Percentiles rank a stretch among this genome's conserved stretches.
Conservation (phyloP, 805 yeast species). For the Starmerella potacharoeniae region DNA sequence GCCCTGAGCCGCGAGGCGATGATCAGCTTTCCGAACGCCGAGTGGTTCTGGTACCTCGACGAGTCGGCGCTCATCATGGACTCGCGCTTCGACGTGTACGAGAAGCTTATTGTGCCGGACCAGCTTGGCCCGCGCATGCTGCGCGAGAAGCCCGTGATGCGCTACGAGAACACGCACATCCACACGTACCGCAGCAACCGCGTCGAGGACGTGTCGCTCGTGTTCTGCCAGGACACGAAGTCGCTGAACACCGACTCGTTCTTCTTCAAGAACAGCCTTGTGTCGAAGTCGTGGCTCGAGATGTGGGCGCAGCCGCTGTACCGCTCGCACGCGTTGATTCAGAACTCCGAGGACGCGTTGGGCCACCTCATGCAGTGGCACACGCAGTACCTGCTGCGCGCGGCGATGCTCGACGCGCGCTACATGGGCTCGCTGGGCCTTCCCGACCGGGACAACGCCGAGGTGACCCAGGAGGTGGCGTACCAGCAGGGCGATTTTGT, state of each 20-base stretch:
- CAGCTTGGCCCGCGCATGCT: slow-evolving; percentile 52
- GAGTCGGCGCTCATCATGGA: slow-evolving; percentile 63
- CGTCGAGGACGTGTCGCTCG: slow-evolving; percentile 44
- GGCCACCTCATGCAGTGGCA: slow-evolving; percentile 95
- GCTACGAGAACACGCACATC: slow-evolving; percentile 24
- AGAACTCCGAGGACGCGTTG: slow-evolving; percentile 45
- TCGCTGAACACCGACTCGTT: slow-evolving; percentile 62
- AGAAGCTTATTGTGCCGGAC: slow-evolving; percentile 49
- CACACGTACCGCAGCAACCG: slow-evolving; percentile 51
- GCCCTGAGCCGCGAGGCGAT: slow-evolving; percentile 73
- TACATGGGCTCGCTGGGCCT: slow-evolving; percentile 34
- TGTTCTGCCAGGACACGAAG: slow-evolving; percentile 57
- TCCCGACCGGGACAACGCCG: slow-evolving; percentile 16
- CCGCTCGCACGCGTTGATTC: slow-evolving; percentile 51
- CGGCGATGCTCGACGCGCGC: slow-evolving; percentile 61
- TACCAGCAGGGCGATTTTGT: slow-evolving; percentile 29
- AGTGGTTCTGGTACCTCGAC: slow-evolving; percentile 82
- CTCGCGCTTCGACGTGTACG: slow-evolving; percentile 45
- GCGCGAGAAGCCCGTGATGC: slow-evolving; percentile 61
- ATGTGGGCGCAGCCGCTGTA: slow-evolving; percentile 66
- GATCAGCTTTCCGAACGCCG: slow-evolving; percentile 83
- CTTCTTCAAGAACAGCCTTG: slow-evolving; percentile 52
- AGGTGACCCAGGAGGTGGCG: slow-evolving; percentile 20
- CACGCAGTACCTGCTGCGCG: slow-evolving; percentile 60
- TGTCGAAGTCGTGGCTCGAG: slow-evolving; percentile 56